Percentiles rank a stretch among this genome's conserved stretches.
These are phyloP conservation scores for Miamiensis avidus DNA, from an alignment of 169 alveolate genomes.

Conservation along the genomic window DNA sequence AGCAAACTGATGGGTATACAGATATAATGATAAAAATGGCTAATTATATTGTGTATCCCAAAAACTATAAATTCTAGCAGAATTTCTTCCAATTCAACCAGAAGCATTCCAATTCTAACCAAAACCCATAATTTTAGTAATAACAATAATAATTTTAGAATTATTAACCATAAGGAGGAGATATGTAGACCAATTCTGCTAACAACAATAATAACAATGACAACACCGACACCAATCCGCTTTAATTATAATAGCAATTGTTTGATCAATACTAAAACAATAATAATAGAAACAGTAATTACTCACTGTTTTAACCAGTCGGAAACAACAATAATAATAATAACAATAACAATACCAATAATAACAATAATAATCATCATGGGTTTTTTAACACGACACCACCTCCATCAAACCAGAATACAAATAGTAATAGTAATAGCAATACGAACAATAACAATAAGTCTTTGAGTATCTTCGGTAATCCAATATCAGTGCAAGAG, in stretches of 20 bases:
- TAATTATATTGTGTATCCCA: constrained; percentile 27
- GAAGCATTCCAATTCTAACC: constrained; percentile 3
- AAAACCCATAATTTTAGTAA: constrained; percentile 6
- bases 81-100: neutral
- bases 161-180: neutral
- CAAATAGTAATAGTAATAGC: constrained; percentile 3
- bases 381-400: neutral
- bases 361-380: too few relatives aligned
- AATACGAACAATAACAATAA: too few relatives aligned
- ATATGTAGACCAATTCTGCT: neutral
- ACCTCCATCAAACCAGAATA: neutral
- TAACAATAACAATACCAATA: neutral
- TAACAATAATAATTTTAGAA: constrained; percentile 10
- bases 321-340: too few relatives aligned
- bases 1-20: constrained; percentile 33
- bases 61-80: constrained; percentile 14
- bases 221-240: neutral
- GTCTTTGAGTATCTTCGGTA: too few relatives aligned
- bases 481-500: too few relatives aligned
- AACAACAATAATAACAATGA: constrained; percentile 6
- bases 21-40: constrained; percentile 37
- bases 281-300: too few relatives aligned
- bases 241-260: neutral
- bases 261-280: too few relatives aligned
- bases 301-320: too few relatives aligned